These are phyloP conservation scores for Pisolithus orientalis DNA, from an alignment of 768 basidiomycete genomes.

Conservation along the genomic window DNA sequence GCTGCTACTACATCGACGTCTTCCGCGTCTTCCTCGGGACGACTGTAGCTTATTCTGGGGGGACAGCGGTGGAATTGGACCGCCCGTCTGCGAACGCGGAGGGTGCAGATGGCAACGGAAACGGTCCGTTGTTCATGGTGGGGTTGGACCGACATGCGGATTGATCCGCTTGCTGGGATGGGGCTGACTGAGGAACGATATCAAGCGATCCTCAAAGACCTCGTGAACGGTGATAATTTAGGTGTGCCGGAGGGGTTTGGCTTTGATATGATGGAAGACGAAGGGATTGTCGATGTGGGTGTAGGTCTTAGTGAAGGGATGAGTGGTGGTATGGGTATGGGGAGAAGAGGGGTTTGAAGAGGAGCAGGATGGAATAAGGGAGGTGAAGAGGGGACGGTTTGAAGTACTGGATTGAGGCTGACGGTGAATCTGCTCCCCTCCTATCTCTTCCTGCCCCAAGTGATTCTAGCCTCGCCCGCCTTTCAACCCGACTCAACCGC, in stretches of 20 bases:
- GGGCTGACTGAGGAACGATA: constrained; percentile 89
- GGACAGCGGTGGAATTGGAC: neutral
- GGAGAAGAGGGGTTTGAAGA: constrained; percentile 33
- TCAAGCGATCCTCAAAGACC: constrained; percentile 64
- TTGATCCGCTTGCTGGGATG: constrained; percentile 84
- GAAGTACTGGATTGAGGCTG: constrained; percentile 47
- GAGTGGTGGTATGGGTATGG: constrained; percentile 15
- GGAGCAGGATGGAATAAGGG: constrained; percentile 33
- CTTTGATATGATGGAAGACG: constrained; percentile 10
- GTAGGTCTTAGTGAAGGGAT: neutral
- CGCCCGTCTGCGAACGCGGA: neutral
- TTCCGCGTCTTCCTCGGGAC: constrained; percentile 9
- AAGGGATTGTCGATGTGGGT: constrained; percentile 6
- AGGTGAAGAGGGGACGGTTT: constrained; percentile 54
- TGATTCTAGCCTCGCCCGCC: no score
- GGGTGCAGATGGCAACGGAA: neutral
- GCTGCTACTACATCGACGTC: neutral
- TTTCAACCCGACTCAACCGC: no score
- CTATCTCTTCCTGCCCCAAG: neutral
- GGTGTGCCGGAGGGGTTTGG: constrained; percentile 25
- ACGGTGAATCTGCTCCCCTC: neutral
- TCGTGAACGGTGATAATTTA: constrained; percentile 61
- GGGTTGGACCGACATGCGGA: constrained; percentile 38
- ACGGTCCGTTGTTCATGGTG: constrained; percentile 18
- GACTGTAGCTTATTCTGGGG: constrained; percentile 25